A percentile compares a stretch with the other conserved stretches of the same genome.
Conservation (phyloP, 2,329 filamentous ascomycete genomes). For the Sporothrix dimorphospora region DNA sequence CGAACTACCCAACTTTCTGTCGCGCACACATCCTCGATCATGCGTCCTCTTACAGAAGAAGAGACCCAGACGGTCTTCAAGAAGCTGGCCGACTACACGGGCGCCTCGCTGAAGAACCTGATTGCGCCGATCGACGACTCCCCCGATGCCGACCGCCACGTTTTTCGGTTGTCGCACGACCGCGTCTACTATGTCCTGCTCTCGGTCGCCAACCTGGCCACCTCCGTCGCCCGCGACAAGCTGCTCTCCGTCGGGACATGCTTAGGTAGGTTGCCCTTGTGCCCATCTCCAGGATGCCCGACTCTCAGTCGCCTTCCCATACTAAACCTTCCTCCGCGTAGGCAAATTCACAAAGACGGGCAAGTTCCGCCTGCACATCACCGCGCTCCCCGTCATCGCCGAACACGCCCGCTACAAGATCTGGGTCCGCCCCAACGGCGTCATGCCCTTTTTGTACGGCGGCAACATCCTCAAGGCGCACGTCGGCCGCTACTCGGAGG, state of each 20-base stretch:
- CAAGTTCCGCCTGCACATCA: slow-evolving; percentile 94
- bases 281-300: no score
- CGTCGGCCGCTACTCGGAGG: slow-evolving; percentile 82
- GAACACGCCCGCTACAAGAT: slow-evolving; percentile 94
- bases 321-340: slow-evolving; percentile 36
- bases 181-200: slow-evolving; percentile 92
- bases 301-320: no score
- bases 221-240: slow-evolving; percentile 77
- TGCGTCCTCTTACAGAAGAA: slow-evolving; percentile 37
- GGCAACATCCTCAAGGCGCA: slow-evolving; percentile 76
- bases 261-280: slow-evolving; percentile 60
- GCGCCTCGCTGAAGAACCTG: slow-evolving; percentile 81
- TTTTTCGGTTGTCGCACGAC: slow-evolving; percentile 76
- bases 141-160: slow-evolving; percentile 73
- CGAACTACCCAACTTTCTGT: background rate
- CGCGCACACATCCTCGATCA: slow-evolving; percentile 17
- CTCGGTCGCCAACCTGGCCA: slow-evolving; percentile 88
- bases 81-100: slow-evolving; percentile 93
- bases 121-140: slow-evolving; percentile 73
- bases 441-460: slow-evolving; percentile 97
- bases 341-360: slow-evolving; percentile 97
- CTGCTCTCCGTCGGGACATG: slow-evolving; percentile 89
- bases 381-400: slow-evolving; percentile 80
- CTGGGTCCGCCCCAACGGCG: slow-evolving; percentile 94
- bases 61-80: slow-evolving; percentile 69